phyloP scores from a whole-genome alignment of 2,329 filamentous ascomycete genomes.

The Phaeosphaeria sp. region DNA sequence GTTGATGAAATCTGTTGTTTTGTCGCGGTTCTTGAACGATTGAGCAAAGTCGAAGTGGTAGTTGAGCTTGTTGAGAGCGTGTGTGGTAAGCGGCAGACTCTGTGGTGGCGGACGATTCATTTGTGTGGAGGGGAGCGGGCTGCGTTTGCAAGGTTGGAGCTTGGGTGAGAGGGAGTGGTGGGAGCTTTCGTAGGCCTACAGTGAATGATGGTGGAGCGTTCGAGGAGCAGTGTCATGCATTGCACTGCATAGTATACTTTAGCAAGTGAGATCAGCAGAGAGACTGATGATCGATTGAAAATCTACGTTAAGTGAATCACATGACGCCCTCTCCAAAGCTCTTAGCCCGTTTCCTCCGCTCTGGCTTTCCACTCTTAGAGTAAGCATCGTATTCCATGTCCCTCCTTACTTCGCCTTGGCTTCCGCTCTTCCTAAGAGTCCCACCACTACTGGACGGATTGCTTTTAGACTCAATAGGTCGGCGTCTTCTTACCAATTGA shows the following conservation, averaged over 20 bases:
- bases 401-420: conserved; percentile 24
- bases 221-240: background rate
- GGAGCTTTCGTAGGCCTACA: background rate
- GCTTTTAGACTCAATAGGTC: conserved; percentile 45
- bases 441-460: conserved; percentile 17
- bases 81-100: background rate
- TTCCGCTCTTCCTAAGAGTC: conserved; percentile 30
- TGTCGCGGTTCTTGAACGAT: background rate
- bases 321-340: conserved; percentile 33
- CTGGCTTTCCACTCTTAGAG: conserved; percentile 5
- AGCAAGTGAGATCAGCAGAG: background rate
- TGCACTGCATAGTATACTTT: too few relatives aligned
- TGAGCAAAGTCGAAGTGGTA: background rate
- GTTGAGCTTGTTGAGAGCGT: background rate
- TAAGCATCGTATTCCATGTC: conserved; percentile 17
- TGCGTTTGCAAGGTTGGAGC: background rate
- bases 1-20: background rate
- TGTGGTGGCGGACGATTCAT: background rate
- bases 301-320: background rate
- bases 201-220: background rate
- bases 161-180: background rate
- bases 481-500: conserved; percentile 71
- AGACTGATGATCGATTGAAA: background rate
- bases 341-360: conserved; percentile 31
- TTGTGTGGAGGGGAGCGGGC: background rate